Base-by-base conservation (phyloP, 345 rosid genomes). In the Arabis alpina region DNA sequence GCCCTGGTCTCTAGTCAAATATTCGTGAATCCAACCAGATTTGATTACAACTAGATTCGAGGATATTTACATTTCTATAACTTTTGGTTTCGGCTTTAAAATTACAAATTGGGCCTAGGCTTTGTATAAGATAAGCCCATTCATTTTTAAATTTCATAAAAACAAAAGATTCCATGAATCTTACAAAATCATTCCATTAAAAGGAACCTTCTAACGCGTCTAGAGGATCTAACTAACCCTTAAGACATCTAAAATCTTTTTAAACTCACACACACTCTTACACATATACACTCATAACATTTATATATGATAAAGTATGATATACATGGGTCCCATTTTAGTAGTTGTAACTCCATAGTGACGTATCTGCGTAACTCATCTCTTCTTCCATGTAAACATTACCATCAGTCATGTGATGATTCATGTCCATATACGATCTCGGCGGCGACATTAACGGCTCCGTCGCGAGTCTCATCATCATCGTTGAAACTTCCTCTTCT, bases 401-500 rank as follows among this genome's bases (percentile, higher is more conserved):
- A 19, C 10, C 40, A 36, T 51, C 55, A 54, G 60, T 54, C 54
- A 25, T 24, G 24, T 64, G 52, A 39, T 64, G 52, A 39, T 34
- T 72, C 25, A 30, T 30, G 13, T 50, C 77, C 59, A 32, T 50
- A 66, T 14, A 30, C 0, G 64, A 15, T 19, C 80, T 66, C 4
- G 91, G 97, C 24, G 97, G 95, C 13, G 91, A 74, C 27, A 85
- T 79, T 14, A 91, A 50, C 48, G 83, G 84, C n/a, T 87, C 97
- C 64, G 76, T 78, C n/a, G 97, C 95, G 73, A 91, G 64, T 43
- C 61, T 36, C 47, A 39, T 49, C 77, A 41, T 48, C 56, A 43
- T 51, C 53, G 68, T 67, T 13, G 58, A 63, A 0, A 59, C 65
- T 50, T 72, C 61, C 9, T 60, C 73, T 15, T 48, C 67, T 23